Conservation (phyloP, 192 early-diverging fungal species). For the Endogone sp. region DNA sequence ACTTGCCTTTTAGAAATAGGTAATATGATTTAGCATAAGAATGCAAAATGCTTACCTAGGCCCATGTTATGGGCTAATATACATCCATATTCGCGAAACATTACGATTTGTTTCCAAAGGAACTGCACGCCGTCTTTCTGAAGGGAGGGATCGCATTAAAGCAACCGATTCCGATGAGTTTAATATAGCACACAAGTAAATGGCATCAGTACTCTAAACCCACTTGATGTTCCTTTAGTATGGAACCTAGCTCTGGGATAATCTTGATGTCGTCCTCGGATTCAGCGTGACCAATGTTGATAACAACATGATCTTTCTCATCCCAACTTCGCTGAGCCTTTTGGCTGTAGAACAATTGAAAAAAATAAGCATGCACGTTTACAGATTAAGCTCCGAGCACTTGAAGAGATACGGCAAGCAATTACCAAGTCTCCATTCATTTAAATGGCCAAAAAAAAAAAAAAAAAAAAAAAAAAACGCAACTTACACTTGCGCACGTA, state of each 20-base stretch:
- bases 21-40: neutral
- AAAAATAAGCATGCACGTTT: too few species aligned
- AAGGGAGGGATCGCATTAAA: slow-evolving; percentile 9
- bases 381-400: too few species aligned
- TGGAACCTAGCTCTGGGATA: slow-evolving; percentile 44
- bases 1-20: too few species aligned
- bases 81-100: slow-evolving; percentile 72
- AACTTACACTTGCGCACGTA: too few species aligned
- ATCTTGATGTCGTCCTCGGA: slow-evolving; percentile 49
- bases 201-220: too few species aligned
- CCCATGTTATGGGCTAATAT: slow-evolving; percentile 87
- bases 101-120: slow-evolving; percentile 69
- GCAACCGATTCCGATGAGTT: too few species aligned
- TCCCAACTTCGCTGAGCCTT: too few species aligned
- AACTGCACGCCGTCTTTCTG: slow-evolving; percentile 74
- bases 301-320: slow-evolving; percentile 27
- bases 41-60: slow-evolving; percentile 58
- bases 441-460: too few species aligned
- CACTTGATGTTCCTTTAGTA: slow-evolving; percentile 65
- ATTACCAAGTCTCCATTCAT: neutral
- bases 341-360: too few species aligned
- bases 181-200: too few species aligned
- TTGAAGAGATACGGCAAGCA: too few species aligned
- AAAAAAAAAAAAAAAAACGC: too few species aligned
- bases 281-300: slow-evolving; percentile 64